Evolutionary conservation across 1,139 yeast species (phyloP), one percentile per base, ranked within the genome.

Genomic region (Citeromyces hawaiiensis): DNA sequence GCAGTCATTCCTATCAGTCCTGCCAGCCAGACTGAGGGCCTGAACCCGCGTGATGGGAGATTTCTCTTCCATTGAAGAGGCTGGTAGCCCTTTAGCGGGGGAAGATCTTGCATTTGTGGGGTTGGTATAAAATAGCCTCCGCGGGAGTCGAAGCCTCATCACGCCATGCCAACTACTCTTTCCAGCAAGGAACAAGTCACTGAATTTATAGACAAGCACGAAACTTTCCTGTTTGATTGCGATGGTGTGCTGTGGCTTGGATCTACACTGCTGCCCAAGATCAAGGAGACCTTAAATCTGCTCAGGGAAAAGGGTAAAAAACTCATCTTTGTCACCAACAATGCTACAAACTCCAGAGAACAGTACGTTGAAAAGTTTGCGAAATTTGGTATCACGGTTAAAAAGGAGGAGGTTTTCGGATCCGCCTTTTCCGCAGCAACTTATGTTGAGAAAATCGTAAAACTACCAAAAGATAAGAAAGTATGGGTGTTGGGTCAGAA

Each of bases 171-270:
- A 7, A 36, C 40, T 2, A 72, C 76, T 47, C 56, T 83, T 30
- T 59, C 64, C 13, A 54, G 61, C 13, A 64, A 63, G 43, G 65
- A 63, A 36, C 68, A 66, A 30, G 81, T 75, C 3, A 64, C 66
- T 38, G 52, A 59, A n/a, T 62, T 88, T 39, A 58, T 88, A 11
- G 69, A 66, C 44, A 58, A 66, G 38, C 82, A 78, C 55, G 96
- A 86, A 53, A 82, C 83, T 44, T 87, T 87, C 51, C 63, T 88
- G 43, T 88, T 88, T 55, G 97, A 88, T 54, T 88, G 97, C 59
- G 97, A 88, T 55, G 97, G 88, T 0, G 97, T 88, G 7, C 65
- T 88, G 40, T 88, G 97, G 97, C 64, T 81, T 33, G 96, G 95
- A 13, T 72, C 72, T 40, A 72, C 70, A 38, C 57, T 81, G 29